Conservation (phyloP, 1,284 basidiomycete species). For the Apiotrichum laibachii region DNA sequence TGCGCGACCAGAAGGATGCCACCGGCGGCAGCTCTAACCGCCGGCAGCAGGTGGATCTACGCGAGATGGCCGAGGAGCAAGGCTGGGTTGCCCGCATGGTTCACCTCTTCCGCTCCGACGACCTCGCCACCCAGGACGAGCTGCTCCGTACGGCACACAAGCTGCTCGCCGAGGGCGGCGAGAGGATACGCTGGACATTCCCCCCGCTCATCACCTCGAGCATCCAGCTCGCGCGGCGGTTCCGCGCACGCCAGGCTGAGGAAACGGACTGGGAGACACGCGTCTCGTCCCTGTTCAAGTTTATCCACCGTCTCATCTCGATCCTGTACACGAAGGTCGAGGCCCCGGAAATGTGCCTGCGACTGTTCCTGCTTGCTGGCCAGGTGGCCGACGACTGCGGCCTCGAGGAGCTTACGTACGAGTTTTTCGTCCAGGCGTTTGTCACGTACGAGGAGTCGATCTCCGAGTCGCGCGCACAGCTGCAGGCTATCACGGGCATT, state of each 20-base stretch:
- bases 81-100: slow-evolving; percentile 96
- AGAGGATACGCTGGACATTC: slow-evolving; percentile 89
- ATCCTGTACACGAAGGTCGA: slow-evolving; percentile 89
- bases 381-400: slow-evolving; percentile 89
- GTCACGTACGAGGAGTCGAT: slow-evolving; percentile 94
- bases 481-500: slow-evolving; percentile 88
- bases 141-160: slow-evolving; percentile 75
- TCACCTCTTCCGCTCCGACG: slow-evolving; percentile 82
- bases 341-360: slow-evolving; percentile 80
- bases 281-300: slow-evolving; percentile 80
- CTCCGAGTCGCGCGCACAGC: slow-evolving; percentile 83
- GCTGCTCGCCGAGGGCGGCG: slow-evolving; percentile 85
- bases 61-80: slow-evolving; percentile 92
- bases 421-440: slow-evolving; percentile 93
- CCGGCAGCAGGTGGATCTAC: slow-evolving; percentile 61
- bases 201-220: slow-evolving; percentile 86
- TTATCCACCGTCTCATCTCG: slow-evolving; percentile 83
- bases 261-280: slow-evolving; percentile 80
- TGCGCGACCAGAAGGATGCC: slow-evolving; percentile 79
- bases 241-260: slow-evolving; percentile 64
- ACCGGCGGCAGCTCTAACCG: slow-evolving; percentile 38
- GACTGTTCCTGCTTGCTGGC: slow-evolving; percentile 88
- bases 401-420: slow-evolving; percentile 89
- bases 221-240: slow-evolving; percentile 83
- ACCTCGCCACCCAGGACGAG: slow-evolving; percentile 79